These are phyloP conservation scores for Rubia yunnanensis DNA, from an alignment of 257 asterid genomes.

Conservation along the genomic window DNA sequence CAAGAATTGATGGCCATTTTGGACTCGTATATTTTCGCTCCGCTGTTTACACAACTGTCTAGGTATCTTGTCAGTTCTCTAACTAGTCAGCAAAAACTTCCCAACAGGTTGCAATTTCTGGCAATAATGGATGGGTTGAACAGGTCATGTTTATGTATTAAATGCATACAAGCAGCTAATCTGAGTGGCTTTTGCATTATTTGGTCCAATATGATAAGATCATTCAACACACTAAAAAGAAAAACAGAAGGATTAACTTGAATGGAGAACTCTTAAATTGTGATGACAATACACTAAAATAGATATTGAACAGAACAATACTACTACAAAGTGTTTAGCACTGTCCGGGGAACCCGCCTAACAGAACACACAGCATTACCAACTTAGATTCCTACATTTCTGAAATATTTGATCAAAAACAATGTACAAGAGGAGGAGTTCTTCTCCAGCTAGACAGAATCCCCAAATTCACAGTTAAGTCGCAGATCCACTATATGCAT, in stretches of 20 bases:
- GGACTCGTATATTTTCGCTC: not conserved
- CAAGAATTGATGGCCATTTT: not conserved
- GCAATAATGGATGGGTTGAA: not conserved
- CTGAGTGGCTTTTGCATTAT: not conserved
- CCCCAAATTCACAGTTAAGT: constrained; percentile 23
- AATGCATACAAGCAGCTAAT: not conserved
- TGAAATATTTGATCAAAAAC: constrained; percentile 30
- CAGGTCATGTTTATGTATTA: not conserved
- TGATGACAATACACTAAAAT: constrained; percentile 7
- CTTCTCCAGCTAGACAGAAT: constrained; percentile 28
- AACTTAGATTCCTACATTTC: constrained; percentile 20
- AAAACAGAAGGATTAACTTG: not conserved
- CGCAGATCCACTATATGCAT: constrained; percentile 32
- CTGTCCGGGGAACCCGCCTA: constrained; percentile 23
- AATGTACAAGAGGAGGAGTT: constrained; percentile 47
- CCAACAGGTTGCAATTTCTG: not conserved
- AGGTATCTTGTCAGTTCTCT: not conserved
- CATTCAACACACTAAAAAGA: not conserved
- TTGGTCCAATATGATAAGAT: not conserved
- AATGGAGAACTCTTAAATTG: constrained; percentile 2
- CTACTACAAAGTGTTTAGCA: constrained; percentile 4
- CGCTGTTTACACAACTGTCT: not conserved
- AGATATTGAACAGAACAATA: not conserved
- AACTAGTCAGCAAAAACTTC: not conserved
- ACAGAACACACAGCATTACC: constrained; percentile 22